These are phyloP conservation scores for Lactarius hatsudake DNA, from an alignment of 768 basidiomycete genomes.

Conservation along the genomic window DNA sequence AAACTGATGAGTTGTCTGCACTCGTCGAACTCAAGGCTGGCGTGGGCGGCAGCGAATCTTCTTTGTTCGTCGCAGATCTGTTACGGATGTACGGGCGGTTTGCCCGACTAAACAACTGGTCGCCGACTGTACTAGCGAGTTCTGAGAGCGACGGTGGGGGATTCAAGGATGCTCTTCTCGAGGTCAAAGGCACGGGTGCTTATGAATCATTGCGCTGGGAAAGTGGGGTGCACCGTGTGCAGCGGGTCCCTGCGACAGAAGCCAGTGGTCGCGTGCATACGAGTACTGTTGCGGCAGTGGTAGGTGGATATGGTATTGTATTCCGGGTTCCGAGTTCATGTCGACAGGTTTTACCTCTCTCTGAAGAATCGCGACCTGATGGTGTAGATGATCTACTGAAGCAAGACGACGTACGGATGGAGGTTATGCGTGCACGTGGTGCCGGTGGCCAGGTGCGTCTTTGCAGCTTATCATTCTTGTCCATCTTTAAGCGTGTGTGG, in stretches of 20 bases:
- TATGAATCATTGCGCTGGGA: constrained; percentile 86
- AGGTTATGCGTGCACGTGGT: constrained; percentile 96
- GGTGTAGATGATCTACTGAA: constrained; percentile 63
- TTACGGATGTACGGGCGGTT: constrained; percentile 79
- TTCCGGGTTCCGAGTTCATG: background rate
- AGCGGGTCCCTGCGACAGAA: constrained; percentile 91
- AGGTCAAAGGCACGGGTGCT: constrained; percentile 72
- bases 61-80: constrained; percentile 75
- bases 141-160: constrained; percentile 63
- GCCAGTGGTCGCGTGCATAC: constrained; percentile 86
- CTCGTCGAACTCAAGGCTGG: constrained; percentile 91
- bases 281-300: constrained; percentile 84
- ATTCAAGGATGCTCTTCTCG: constrained; percentile 73
- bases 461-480: background rate
- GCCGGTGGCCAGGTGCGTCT: constrained; percentile 88
- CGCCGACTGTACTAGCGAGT: constrained; percentile 53
- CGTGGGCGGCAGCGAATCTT: constrained; percentile 87
- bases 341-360: constrained; percentile 78
- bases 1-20: constrained; percentile 65
- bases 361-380: constrained; percentile 53
- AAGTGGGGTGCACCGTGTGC: constrained; percentile 94
- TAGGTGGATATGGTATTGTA: constrained; percentile 38
- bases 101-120: constrained; percentile 58
- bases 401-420: constrained; percentile 84
- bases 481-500: background rate